Base-by-base conservation (phyloP, 139 green algal genomes). In the Chlamydomonas urium region DNA sequence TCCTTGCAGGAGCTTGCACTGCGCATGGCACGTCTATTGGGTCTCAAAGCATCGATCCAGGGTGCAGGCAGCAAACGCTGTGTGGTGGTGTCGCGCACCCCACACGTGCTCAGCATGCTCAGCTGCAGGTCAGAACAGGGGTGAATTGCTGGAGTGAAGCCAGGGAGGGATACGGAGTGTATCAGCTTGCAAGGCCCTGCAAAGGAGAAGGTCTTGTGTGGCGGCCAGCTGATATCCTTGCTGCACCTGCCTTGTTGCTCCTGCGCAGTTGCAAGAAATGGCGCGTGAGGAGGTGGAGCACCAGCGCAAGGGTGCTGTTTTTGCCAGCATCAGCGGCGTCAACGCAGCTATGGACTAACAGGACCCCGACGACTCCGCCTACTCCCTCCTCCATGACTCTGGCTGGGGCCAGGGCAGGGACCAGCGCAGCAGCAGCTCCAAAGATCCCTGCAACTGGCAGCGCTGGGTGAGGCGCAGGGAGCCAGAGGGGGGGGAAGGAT, bases 11-110 rank as follows among this genome's bases (percentile, higher is more conserved):
- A 65, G 58, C 17, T 72, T 5, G 26, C 61, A 24, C 17, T 50
- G 33, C 38, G 42, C 23, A 48, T 77, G 42, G 72, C 45, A 1
- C 28, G 50, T 4, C 21, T 34, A 19, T n/a, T 69, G 17, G 36
- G 33, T 14, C 72, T 78, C 8, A 37, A 36, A 8, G 63, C 65
- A 33, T 48, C 6, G 32, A 38, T 68, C 0, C 72, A 80, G 63
- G 73, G 78, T 26, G 69, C 47, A n/a, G 61, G 53, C 68, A 79
- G 75, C 38, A 65, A 75, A 47, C 34, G 56, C 14, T 65, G 72
- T 32, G 61, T 83, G 62, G 38, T 83, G 78, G 34, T 79, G 61
- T 45, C 63, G 63, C 6, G 47, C 19, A 82, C 71, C 8, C 66
- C 69, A 17, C 33, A 26, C 17, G 37, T 35, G 21, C 75, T 36